phyloP scores from a whole-genome alignment of 805 yeast genomes.

The Wickerhamomyces alni region DNA sequence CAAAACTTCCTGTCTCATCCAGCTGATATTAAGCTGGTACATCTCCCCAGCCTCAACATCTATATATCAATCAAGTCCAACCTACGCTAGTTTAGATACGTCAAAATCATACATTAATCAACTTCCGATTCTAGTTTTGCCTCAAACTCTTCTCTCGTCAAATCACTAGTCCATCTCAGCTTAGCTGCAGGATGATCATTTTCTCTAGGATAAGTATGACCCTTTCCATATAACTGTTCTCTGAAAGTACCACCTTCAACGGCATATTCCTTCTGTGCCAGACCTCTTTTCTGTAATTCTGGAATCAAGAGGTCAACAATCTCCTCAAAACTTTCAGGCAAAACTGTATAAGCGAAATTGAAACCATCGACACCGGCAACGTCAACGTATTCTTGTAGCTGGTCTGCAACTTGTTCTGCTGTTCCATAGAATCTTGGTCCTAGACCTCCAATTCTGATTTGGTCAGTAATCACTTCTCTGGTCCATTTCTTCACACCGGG shows the following conservation, averaged over 20 bases:
- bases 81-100: too few species aligned
- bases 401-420: conserved; percentile 25
- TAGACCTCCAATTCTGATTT: conserved; percentile 22
- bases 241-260: not conserved
- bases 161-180: not conserved
- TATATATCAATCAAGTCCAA: too few species aligned
- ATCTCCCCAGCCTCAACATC: too few species aligned
- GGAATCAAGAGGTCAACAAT: conserved; percentile 30
- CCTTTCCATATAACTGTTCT: not conserved
- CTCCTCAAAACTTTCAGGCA: conserved; percentile 34
- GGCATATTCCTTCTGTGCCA: not conserved
- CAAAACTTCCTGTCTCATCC: conserved; percentile 8
- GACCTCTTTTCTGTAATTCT: conserved; percentile 28
- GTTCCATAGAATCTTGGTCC: not conserved
- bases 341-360: conserved; percentile 32
- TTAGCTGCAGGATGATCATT: not conserved
- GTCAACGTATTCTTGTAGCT: conserved; percentile 34
- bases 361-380: conserved; percentile 36
- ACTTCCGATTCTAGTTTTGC: not conserved
- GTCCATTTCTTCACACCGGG: conserved; percentile 18
- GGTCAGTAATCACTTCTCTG: conserved; percentile 21
- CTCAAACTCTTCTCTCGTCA: not conserved
- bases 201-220: not conserved
- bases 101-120: too few species aligned
- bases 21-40: too few species aligned